These are phyloP conservation scores for Teunomyces pallodes DNA, from an alignment of 805 yeast species.

Conservation along the genomic window DNA sequence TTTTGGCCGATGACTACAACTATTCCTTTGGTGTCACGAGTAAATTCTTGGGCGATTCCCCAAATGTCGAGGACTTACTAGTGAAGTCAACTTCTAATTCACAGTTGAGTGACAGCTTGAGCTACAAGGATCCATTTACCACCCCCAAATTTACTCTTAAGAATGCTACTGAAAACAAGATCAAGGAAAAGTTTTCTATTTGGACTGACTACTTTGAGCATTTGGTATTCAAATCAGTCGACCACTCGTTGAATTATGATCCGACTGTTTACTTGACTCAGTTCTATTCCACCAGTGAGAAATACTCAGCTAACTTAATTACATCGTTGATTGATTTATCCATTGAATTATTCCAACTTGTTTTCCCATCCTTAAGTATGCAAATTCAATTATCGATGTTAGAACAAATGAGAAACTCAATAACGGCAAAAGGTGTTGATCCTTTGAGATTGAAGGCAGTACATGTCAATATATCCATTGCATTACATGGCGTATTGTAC, in stretches of 20 bases:
- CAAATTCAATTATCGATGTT: constrained; percentile 86
- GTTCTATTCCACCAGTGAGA: constrained; percentile 23
- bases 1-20: constrained; percentile 49
- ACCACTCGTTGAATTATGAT: constrained; percentile 32
- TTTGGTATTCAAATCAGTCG: constrained; percentile 17
- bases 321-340: constrained; percentile 67
- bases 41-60: constrained; percentile 30
- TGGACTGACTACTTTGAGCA: constrained; percentile 37
- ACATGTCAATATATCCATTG: constrained; percentile 58
- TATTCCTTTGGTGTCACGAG: constrained; percentile 55
- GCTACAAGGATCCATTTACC: constrained; percentile 1
- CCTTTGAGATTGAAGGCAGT: constrained; percentile 46
- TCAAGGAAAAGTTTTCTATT: constrained; percentile 7
- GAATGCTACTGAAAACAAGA: constrained; percentile 1
- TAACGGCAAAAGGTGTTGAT: constrained; percentile 36
- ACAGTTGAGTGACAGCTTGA: background rate
- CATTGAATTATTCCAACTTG: constrained; percentile 67
- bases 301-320: constrained; percentile 24
- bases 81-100: constrained; percentile 15
- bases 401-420: constrained; percentile 64
- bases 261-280: constrained; percentile 26
- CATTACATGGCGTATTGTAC: constrained; percentile 52
- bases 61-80: constrained; percentile 34
- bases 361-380: constrained; percentile 68
- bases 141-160: background rate